phyloP scores from a whole-genome alignment of 805 yeast species.

The Debaryomyces castellii region DNA sequence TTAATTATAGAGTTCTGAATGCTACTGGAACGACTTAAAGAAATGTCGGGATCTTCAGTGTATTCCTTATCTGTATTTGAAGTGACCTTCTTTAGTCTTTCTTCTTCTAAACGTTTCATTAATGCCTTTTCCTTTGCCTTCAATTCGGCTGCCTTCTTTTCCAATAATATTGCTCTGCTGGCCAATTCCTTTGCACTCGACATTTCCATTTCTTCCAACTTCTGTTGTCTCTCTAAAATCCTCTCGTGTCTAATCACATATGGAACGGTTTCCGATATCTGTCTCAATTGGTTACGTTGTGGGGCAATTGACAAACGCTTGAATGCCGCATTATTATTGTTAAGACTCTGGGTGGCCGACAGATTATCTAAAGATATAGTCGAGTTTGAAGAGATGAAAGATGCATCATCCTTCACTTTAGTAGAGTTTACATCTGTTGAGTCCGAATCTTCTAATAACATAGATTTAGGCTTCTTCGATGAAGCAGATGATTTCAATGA shows the following conservation, averaged over 20 bases:
- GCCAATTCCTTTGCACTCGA: constrained; percentile 75
- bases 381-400: constrained; percentile 31
- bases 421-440: constrained; percentile 21
- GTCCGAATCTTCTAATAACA: constrained; percentile 33
- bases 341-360: constrained; percentile 14
- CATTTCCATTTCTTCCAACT: constrained; percentile 75
- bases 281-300: constrained; percentile 65
- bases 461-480: constrained; percentile 27
- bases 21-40: constrained; percentile 8
- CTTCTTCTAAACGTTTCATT: constrained; percentile 38
- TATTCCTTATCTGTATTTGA: constrained; percentile 2
- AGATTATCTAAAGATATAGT: constrained; percentile 24
- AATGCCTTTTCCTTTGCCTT: constrained; percentile 63
- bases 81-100: constrained; percentile 13
- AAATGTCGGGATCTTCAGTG: constrained; percentile 4
- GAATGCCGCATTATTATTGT: constrained; percentile 31
- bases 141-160: constrained; percentile 70
- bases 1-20: constrained; percentile 17
- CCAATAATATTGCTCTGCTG: constrained; percentile 71
- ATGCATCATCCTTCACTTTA: constrained; percentile 23
- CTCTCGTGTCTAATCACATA: constrained; percentile 77
- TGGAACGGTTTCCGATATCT: constrained; percentile 83
- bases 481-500: constrained; percentile 20
- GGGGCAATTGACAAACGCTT: constrained; percentile 46
- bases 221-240: constrained; percentile 70